Percentiles rank a stretch among this genome's conserved stretches.
Conservation (phyloP, 352 stramenopile genomes). For the Globisporangium sylvaticum region DNA sequence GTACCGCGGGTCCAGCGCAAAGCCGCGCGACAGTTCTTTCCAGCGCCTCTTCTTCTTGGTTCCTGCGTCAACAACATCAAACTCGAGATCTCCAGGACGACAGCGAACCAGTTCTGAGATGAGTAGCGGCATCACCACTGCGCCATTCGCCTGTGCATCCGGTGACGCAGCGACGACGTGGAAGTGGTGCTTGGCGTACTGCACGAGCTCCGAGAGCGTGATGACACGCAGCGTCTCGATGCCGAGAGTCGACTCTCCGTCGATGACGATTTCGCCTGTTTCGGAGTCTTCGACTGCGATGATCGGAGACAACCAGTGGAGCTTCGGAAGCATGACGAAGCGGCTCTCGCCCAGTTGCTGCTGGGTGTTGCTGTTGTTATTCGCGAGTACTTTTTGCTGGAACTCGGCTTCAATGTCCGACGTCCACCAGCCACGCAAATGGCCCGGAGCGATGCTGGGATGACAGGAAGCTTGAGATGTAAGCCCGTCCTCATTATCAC, state of each 20-base stretch:
- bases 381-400: slow-evolving; percentile 29
- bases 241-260: slow-evolving; percentile 29
- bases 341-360: slow-evolving; percentile 28
- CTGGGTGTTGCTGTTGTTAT: slow-evolving; percentile 8
- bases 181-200: slow-evolving; percentile 39
- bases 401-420: slow-evolving; percentile 43
- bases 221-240: slow-evolving; percentile 30
- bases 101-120: slow-evolving; percentile 49
- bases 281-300: slow-evolving; percentile 28
- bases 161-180: slow-evolving; percentile 14
- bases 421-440: slow-evolving; percentile 72
- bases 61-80: not conserved
- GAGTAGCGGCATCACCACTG: slow-evolving; percentile 55
- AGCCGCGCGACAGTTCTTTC: slow-evolving; percentile 59
- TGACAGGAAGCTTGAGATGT: slow-evolving; percentile 6
- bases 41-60: slow-evolving; percentile 11
- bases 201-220: slow-evolving; percentile 31
- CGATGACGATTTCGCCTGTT: slow-evolving; percentile 22
- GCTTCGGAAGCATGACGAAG: slow-evolving; percentile 65
- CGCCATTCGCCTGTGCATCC: slow-evolving; percentile 23
- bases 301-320: slow-evolving; percentile 60
- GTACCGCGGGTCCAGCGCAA: slow-evolving; percentile 50
- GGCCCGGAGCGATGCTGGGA: slow-evolving; percentile 30
- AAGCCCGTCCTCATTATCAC: not conserved
- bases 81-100: slow-evolving; percentile 14